A percentile compares a stretch with the other conserved stretches of the same genome.
phyloP scores from a whole-genome alignment of 805 yeast genomes.

The Naumovozyma baii region DNA sequence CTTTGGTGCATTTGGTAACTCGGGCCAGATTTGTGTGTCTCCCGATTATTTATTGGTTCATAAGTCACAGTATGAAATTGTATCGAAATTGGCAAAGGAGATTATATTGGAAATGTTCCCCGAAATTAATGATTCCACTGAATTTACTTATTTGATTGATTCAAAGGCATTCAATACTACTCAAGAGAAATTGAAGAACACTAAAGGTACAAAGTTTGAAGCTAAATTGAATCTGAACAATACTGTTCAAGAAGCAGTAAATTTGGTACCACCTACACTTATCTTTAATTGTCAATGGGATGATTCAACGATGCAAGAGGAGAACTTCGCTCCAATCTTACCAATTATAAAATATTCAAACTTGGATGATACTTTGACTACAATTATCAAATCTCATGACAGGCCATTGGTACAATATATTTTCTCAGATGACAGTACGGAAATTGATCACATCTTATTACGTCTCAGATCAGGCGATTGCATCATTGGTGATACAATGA shows the following conservation, averaged over 20 bases:
- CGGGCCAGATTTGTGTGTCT: slow-evolving; percentile 88
- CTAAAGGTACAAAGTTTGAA: slow-evolving; percentile 38
- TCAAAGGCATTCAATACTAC: slow-evolving; percentile 44
- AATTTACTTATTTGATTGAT: slow-evolving; percentile 57
- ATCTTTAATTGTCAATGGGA: slow-evolving; percentile 51
- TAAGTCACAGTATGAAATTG: slow-evolving; percentile 42
- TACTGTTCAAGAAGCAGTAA: too few relatives aligned
- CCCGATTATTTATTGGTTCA: slow-evolving; percentile 77
- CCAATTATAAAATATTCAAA: slow-evolving; percentile 54
- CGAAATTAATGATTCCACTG: slow-evolving; percentile 26
- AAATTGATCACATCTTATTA: slow-evolving; percentile 40
- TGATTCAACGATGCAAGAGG: slow-evolving; percentile 66
- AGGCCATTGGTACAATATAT: slow-evolving; percentile 77
- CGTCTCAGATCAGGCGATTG: slow-evolving; percentile 64
- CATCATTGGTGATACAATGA: slow-evolving; percentile 56
- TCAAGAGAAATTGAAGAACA: slow-evolving; percentile 32
- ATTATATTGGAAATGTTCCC: slow-evolving; percentile 40
- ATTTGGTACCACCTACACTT: slow-evolving; percentile 70
- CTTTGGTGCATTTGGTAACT: slow-evolving; percentile 71
- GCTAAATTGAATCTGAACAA: slow-evolving; percentile 1
- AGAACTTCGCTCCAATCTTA: slow-evolving; percentile 77
- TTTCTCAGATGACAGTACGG: slow-evolving; percentile 41
- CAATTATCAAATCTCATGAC: slow-evolving; percentile 44
- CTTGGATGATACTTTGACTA: slow-evolving; percentile 36
- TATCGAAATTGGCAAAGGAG: slow-evolving; percentile 35